Evolutionary conservation across 306 rosid species (phyloP).

Genomic region (Cicer judaicum): DNA sequence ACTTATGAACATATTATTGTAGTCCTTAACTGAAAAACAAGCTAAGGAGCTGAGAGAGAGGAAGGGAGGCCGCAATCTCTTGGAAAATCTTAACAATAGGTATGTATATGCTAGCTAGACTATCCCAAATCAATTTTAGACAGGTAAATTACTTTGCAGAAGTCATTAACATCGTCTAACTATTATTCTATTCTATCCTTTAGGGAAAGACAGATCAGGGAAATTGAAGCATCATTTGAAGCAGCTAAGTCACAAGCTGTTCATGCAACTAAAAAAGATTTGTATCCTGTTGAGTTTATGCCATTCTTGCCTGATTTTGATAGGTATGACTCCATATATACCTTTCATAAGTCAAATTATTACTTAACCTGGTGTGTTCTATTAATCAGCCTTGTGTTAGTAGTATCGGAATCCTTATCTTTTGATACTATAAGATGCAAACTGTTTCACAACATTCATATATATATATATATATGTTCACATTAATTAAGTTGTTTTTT

Average conservation of each 20-base stretch:
- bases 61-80: slow-evolving; percentile 75
- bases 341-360: slow-evolving; percentile 22
- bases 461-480: slow-evolving; percentile 11
- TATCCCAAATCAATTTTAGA: slow-evolving; percentile 11
- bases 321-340: slow-evolving; percentile 58
- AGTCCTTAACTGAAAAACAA: slow-evolving; percentile 98
- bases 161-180: slow-evolving; percentile 29
- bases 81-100: slow-evolving; percentile 83
- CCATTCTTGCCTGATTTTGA: slow-evolving; percentile 91
- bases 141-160: slow-evolving; percentile 10
- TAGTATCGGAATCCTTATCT: slow-evolving; percentile 20
- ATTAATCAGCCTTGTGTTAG: not conserved
- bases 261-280: slow-evolving; percentile 85
- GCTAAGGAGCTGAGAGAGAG: slow-evolving; percentile 91
- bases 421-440: slow-evolving; percentile 28
- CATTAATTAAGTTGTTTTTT: slow-evolving; percentile 35
- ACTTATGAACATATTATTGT: slow-evolving; percentile 42
- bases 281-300: slow-evolving; percentile 91
- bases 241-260: slow-evolving; percentile 91
- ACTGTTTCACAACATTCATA: slow-evolving; percentile 29
- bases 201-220: slow-evolving; percentile 96
- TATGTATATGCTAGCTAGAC: slow-evolving; percentile 40
- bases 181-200: slow-evolving; percentile 36
- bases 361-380: slow-evolving; percentile 9
- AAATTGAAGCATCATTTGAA: slow-evolving; percentile 95